Evolutionary conservation across 192 early-diverging fungal species (phyloP).

Genomic region (Coemansia sp.): DNA sequence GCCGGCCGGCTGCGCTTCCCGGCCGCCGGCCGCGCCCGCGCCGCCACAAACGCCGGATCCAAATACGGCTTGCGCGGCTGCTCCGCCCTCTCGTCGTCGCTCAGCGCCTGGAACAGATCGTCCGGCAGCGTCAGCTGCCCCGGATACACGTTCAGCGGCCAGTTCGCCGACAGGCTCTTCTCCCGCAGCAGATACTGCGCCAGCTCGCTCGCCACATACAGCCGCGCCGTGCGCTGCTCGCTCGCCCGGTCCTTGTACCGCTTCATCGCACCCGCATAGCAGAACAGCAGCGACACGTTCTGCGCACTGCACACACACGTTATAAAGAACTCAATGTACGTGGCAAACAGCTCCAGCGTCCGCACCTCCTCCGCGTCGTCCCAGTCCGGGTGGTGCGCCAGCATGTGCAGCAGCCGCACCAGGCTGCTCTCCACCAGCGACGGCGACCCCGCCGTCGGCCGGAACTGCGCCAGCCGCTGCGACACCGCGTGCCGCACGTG

Average conservation of each 20-base stretch:
- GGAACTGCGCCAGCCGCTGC: conserved; percentile 55
- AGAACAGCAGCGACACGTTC: conserved; percentile 80
- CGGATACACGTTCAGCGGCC: conserved; percentile 78
- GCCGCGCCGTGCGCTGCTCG: conserved; percentile 47
- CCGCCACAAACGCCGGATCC: conserved; percentile 30
- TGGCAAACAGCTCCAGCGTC: conserved; percentile 51
- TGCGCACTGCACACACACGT: conserved; percentile 70
- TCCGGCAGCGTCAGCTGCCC: conserved; percentile 61
- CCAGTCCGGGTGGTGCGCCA: conserved; percentile 88
- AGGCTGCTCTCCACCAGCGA: conserved; percentile 58
- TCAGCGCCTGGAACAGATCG: conserved; percentile 59
- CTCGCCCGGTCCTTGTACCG: conserved; percentile 56
- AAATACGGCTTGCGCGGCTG: conserved; percentile 20
- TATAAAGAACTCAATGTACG: conserved; percentile 85
- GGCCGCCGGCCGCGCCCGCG: conserved; percentile 13
- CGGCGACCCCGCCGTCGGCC: conserved; percentile 42
- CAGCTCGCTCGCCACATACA: conserved; percentile 84
- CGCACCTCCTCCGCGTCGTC: conserved; percentile 29
- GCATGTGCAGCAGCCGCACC: conserved; percentile 63
- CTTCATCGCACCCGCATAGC: conserved; percentile 73
- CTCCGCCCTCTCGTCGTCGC: conserved; percentile 5
- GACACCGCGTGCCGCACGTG: conserved; percentile 58
- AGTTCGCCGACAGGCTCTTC: conserved; percentile 65
- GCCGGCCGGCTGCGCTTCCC: background rate
- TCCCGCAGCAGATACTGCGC: conserved; percentile 75